Evolutionary conservation across 2,329 filamentous ascomycete species (phyloP), one percentile per base, ranked within the genome.

Genomic region (Massarina eburnea): DNA sequence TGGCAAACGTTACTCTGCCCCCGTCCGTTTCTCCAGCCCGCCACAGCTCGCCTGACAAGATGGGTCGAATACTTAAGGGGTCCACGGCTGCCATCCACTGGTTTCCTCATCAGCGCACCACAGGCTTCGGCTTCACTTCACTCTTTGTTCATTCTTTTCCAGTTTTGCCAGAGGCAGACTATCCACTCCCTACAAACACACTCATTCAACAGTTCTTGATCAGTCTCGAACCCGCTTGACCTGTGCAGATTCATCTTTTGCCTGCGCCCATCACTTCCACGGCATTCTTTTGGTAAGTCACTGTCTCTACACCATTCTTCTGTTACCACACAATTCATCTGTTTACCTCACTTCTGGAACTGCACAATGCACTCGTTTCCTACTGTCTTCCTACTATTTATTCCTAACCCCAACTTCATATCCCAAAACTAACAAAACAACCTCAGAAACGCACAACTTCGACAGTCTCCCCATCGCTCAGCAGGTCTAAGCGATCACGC

Each of bases 401-500:
- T 26, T 26, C 24, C 24, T 30, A 30, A 30, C 27, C 27, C 27
- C 27, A 7, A 8, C 27, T 5, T n/a, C n/a, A n/a, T n/a, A n/a
- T n/a, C n/a, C n/a, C n/a, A n/a, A n/a, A n/a, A n/a, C n/a, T n/a
- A n/a, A n/a, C n/a, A n/a, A n/a, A n/a, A n/a, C n/a, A n/a, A n/a
- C n/a, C 12, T 30, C 27, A 30, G 19, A 35, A 8, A 19, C 15
- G 19, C 17, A 8, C 17, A n/a, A 36, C 34, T 36, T 36, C 19
- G 19, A 19, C 33, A 35, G 33, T 30, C n/a, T 4, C 32, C 9
- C 4, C 49, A 49, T 70, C 66, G 68, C 60, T 58, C 53, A 70
- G 68, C 69, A 41, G 69, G 69, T 56, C 68, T 71, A 67, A 30
- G 62, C 67, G 64, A 70, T 67, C 27, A 36, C 51, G 56, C 46